Conservation (phyloP, 495 filamentous ascomycete genomes). For the Niebla homalea region DNA sequence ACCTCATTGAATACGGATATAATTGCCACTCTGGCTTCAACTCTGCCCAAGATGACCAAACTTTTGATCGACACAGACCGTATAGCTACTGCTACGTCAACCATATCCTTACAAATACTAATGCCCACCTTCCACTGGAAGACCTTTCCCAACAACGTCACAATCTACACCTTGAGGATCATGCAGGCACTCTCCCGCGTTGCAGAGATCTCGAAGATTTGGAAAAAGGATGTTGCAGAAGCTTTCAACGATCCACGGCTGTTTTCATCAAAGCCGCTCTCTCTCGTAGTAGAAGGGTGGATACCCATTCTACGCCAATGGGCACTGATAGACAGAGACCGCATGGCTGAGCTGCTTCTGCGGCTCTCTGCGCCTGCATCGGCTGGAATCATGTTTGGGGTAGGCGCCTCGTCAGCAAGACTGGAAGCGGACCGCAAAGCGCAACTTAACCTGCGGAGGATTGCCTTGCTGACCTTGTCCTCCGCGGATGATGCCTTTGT, state of each 20-base stretch:
- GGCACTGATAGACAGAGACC: conserved; percentile 73
- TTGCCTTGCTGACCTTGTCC: conserved; percentile 64
- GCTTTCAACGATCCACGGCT: conserved; percentile 84
- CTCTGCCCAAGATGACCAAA: conserved; percentile 72
- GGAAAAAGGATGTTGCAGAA: conserved; percentile 86
- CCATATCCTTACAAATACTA: conserved; percentile 73
- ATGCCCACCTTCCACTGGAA: conserved; percentile 74
- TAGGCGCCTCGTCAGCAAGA: conserved; percentile 87
- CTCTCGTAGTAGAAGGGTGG: conserved; percentile 61
- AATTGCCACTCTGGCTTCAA: conserved; percentile 60
- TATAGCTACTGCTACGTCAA: conserved; percentile 58
- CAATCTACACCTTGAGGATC: conserved; percentile 52
- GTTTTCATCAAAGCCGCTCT: conserved; percentile 48
- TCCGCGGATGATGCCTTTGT: conserved; percentile 65
- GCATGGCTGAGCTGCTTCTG: conserved; percentile 64
- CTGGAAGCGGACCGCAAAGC: conserved; percentile 87
- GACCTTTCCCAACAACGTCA: conserved; percentile 76
- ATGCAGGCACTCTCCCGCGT: conserved; percentile 65
- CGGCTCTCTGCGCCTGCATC: conserved; percentile 75
- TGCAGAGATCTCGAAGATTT: conserved; percentile 68
- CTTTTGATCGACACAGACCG: conserved; percentile 79
- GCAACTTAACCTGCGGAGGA: conserved; percentile 77
- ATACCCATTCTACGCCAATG: conserved; percentile 72
- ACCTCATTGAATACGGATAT: conserved; percentile 53
- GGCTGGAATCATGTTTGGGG: conserved; percentile 96